phyloP scores from a whole-genome alignment of 2,329 filamentous ascomycete species.

The Verticillium zaregamsianum region DNA sequence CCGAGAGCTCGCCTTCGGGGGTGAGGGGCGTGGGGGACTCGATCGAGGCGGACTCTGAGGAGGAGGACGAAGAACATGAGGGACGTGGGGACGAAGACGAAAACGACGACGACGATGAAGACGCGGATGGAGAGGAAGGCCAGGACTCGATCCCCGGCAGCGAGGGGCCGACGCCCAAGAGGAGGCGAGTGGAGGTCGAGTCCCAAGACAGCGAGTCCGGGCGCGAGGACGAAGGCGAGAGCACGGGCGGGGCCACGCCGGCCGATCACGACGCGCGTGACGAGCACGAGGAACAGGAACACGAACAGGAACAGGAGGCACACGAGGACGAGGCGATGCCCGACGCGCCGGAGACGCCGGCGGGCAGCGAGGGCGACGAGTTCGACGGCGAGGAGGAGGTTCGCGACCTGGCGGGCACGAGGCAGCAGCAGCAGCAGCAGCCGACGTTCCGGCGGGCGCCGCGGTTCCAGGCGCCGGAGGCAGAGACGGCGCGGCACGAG shows the following conservation, averaged over 20 bases:
- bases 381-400: conserved; percentile 1
- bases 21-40: conserved; percentile 8
- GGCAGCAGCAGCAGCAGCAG: conserved; percentile 25
- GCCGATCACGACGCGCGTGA: not conserved
- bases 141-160: not conserved
- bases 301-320: too few relatives aligned
- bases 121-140: conserved; percentile 17
- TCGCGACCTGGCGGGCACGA: conserved; percentile 9
- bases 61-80: conserved; percentile 6
- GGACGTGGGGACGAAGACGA: not conserved
- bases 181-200: conserved; percentile 10
- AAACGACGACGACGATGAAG: conserved; percentile 7
- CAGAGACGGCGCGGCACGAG: conserved; percentile 13
- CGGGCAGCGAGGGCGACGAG: not conserved
- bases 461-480: conserved; percentile 30
- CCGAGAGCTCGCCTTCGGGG: conserved; percentile 6
- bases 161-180: conserved; percentile 9
- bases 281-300: not conserved
- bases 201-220: not conserved
- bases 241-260: not conserved
- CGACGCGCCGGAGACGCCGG: conserved; percentile 4
- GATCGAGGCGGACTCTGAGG: conserved; percentile 14
- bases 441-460: conserved; percentile 34
- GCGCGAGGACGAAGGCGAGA: not conserved
- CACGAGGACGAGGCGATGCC: not conserved